phyloP scores from a whole-genome alignment of 306 rosid species.

The Amphicarpaea edgeworthii region DNA sequence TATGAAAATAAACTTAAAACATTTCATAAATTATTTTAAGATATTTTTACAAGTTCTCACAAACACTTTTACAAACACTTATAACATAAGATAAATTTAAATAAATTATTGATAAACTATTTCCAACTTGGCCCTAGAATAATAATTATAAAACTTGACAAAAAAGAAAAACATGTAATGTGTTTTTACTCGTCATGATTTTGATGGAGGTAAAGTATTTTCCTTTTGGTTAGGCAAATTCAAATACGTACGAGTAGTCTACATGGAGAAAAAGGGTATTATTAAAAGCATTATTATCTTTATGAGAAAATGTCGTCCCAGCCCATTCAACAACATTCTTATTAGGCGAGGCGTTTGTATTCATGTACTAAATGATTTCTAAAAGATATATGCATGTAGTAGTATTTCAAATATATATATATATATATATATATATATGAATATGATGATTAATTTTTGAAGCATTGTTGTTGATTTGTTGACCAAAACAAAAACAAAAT shows the following conservation, averaged over 20 bases:
- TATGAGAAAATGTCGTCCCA: slow-evolving; percentile 3
- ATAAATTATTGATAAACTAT: no score
- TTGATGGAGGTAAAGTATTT: neutral
- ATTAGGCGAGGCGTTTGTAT: slow-evolving; percentile 21
- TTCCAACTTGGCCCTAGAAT: no score
- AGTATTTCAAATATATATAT: slow-evolving; percentile 5
- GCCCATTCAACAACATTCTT: slow-evolving; percentile 29
- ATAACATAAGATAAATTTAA: no score
- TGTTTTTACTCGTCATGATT: neutral
- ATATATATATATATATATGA: no score
- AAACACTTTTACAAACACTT: no score
- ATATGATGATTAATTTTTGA: no score
- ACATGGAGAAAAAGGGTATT: neutral
- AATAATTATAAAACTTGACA: no score
- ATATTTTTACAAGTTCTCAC: no score
- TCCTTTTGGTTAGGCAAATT: neutral
- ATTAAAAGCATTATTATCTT: neutral
- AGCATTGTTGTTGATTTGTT: slow-evolving; percentile 41
- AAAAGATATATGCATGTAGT: slow-evolving; percentile 12
- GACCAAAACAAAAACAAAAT: no score
- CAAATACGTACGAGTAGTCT: neutral
- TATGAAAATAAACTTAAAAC: no score
- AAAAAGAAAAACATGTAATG: neutral
- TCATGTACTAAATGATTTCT: slow-evolving; percentile 29
- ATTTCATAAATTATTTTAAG: no score